These are phyloP conservation scores for Neopestalotiopsis rosae DNA, from an alignment of 2,329 filamentous ascomycete species.

Conservation along the genomic window DNA sequence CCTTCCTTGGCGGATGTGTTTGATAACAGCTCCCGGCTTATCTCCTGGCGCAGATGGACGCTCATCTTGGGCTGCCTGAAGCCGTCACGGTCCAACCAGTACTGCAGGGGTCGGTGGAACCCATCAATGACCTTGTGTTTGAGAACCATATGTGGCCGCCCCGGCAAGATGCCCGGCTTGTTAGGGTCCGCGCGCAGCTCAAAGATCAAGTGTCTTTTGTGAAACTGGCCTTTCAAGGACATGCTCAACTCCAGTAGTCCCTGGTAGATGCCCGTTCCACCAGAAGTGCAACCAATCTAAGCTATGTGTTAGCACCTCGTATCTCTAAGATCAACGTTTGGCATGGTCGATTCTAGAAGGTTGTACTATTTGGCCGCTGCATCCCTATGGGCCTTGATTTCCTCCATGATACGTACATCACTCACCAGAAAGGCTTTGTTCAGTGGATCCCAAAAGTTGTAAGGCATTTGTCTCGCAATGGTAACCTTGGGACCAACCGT, in stretches of 20 bases:
- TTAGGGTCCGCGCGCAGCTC: neutral
- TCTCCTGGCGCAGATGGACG: neutral
- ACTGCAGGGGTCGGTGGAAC: neutral
- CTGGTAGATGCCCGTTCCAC: neutral
- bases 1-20: neutral
- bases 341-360: neutral
- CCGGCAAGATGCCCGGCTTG: neutral
- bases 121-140: slow-evolving; percentile 1
- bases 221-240: neutral
- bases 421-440: slow-evolving; percentile 13
- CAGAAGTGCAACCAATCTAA: neutral
- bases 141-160: neutral
- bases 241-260: slow-evolving; percentile 6
- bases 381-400: too few species aligned
- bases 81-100: neutral
- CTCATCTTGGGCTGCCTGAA: neutral
- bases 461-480: neutral
- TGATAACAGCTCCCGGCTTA: neutral
- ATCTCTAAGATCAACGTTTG: neutral
- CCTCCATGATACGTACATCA: neutral
- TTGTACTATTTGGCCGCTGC: too few species aligned
- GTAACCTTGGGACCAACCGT: slow-evolving; percentile 1
- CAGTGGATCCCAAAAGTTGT: slow-evolving; percentile 15
- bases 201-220: neutral
- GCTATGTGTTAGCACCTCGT: neutral